Conservation (phyloP, 176 grass and related monocot genomes). For the Oryza longistaminata region DNA sequence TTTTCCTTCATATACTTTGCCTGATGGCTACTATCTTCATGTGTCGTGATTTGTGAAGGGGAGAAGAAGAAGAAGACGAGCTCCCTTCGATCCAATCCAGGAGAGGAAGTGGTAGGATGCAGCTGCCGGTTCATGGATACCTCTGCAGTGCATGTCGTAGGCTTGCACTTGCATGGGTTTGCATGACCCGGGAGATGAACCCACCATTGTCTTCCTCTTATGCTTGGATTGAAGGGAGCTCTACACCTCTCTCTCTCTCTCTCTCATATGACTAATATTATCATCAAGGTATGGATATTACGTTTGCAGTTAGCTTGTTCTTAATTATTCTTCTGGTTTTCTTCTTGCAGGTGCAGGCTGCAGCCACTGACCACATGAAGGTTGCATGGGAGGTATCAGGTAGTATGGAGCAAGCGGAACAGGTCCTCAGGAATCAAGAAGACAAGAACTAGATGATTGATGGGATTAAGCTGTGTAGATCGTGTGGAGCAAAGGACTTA, state of each 20-base stretch:
- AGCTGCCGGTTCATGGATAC: conserved; percentile 84
- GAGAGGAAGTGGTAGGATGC: conserved; percentile 67
- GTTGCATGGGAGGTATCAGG: no score
- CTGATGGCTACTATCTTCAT: not conserved
- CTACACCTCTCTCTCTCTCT: conserved; percentile 42
- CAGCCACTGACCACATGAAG: not conserved
- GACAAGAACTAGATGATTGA: no score
- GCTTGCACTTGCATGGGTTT: conserved; percentile 60
- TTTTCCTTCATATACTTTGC: not conserved
- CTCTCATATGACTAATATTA: not conserved
- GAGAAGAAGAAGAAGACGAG: conserved; percentile 39
- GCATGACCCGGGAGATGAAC: conserved; percentile 75
- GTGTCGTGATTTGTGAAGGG: not conserved
- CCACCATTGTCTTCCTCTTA: conserved; percentile 60
- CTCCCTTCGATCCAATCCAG: conserved; percentile 83
- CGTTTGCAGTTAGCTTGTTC: not conserved
- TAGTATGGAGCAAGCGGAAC: no score
- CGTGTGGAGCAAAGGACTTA: no score
- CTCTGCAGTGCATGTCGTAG: conserved; percentile 44
- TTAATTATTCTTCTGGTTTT: not conserved
- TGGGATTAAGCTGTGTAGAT: no score
- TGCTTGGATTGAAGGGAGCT: conserved; percentile 98
- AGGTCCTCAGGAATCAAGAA: no score
- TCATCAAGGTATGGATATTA: not conserved
- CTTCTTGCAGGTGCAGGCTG: not conserved